Evolutionary conservation across 495 filamentous ascomycete genomes (phyloP), one percentile per base, ranked within the genome.

Genomic region (Parmelia sp.): DNA sequence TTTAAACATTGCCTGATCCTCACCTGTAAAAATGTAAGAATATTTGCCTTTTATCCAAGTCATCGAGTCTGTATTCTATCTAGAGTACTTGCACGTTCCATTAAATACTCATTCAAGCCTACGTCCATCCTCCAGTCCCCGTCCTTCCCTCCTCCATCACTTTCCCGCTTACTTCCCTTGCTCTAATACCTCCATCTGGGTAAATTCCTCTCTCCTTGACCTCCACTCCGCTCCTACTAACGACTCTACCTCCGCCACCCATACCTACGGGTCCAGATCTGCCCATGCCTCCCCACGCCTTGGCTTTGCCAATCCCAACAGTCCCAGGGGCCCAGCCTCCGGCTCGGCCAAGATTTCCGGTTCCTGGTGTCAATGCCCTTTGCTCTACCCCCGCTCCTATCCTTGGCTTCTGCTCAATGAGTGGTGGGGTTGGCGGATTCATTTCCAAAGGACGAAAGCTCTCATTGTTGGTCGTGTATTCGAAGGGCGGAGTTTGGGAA

Each of bases 111-210:
- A 17, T 37, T 33, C 44, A 15, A 55, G 9, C 15, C 55, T 25
- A 65, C 58, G 58, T 57, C 65, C 58, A 57, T 42, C 35, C 61
- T 23, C 68, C 63, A 42, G 65, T 70, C 14, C 80, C 79, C 4
- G 83, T 83, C 47, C 87, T 78, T 1, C 92, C 92, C 74, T 96
- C 92, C 75, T 96, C 92, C 2, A 86, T 92, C 56, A 90, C 76
- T 74, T 90, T 90, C 4, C 91, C 92, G 69, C 90, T 94, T 14
- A 93, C 90, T 68, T 90, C 86, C 59, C 91, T 79, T 58, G 71
- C 68, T 77, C 73, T 68, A 74, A 76, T 64, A 73, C 78, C 70
- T 72, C 78, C 62, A 73, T 76, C 62, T 78, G 69, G 23, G 79
- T 78, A 70, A 79, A 81, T 39, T 77, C 77, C 74, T 79, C 79